phyloP scores from a whole-genome alignment of 2,329 filamentous ascomycete species.

The Parastagonospora avenae region DNA sequence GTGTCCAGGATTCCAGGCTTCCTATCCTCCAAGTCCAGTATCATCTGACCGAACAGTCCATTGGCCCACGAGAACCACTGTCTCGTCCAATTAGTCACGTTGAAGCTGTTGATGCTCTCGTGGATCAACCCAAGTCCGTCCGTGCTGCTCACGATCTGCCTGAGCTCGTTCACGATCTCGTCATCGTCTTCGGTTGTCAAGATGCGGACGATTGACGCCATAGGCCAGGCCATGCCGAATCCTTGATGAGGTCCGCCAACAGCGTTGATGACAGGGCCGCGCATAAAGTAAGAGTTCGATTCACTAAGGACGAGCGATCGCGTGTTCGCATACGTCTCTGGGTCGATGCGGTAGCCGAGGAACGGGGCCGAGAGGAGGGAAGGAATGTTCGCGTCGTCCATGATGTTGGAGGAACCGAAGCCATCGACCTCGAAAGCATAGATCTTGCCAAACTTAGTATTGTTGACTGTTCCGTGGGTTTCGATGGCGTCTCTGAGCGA shows the following conservation, averaged over 20 bases:
- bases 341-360: constrained; percentile 59
- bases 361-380: constrained; percentile 69
- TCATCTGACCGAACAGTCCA: constrained; percentile 57
- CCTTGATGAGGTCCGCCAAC: constrained; percentile 57
- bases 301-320: constrained; percentile 51
- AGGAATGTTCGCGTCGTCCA: constrained; percentile 76
- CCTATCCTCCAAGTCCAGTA: constrained; percentile 52
- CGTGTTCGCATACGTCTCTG: constrained; percentile 54
- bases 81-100: constrained; percentile 53
- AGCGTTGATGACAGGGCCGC: constrained; percentile 54
- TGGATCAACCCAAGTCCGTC: constrained; percentile 57
- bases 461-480: constrained; percentile 49
- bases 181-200: constrained; percentile 55
- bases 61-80: constrained; percentile 61
- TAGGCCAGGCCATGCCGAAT: constrained; percentile 56
- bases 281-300: constrained; percentile 57
- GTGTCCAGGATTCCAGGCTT: constrained; percentile 51
- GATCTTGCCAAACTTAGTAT: constrained; percentile 45
- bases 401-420: constrained; percentile 58
- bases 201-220: constrained; percentile 58
- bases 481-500: constrained; percentile 53
- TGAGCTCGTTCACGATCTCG: constrained; percentile 53
- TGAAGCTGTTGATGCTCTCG: constrained; percentile 58
- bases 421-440: constrained; percentile 58
- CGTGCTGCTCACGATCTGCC: constrained; percentile 54